Evolutionary conservation across 306 rosid species (phyloP).

Genomic region (Vicia villosa): DNA sequence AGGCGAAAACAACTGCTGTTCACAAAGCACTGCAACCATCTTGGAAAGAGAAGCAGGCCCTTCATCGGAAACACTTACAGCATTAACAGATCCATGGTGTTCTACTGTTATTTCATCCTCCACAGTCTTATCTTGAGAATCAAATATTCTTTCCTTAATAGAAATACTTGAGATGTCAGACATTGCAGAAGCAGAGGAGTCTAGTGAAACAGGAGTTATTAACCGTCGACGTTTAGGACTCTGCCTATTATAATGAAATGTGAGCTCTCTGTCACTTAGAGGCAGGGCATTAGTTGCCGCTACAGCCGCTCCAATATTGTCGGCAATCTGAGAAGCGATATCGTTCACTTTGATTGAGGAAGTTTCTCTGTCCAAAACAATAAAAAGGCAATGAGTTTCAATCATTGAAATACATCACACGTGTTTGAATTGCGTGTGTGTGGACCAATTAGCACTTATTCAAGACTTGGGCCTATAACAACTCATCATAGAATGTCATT

Average conservation of each 20-base stretch:
- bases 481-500: constrained; percentile 5
- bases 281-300: constrained; percentile 77
- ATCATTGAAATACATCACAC: constrained; percentile 26
- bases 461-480: constrained; percentile 1
- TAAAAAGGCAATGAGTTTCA: constrained; percentile 39
- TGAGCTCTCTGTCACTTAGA: constrained; percentile 57
- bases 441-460: constrained; percentile 23
- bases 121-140: constrained; percentile 43
- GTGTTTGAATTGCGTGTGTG: neutral
- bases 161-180: constrained; percentile 51
- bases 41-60: constrained; percentile 74
- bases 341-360: constrained; percentile 93
- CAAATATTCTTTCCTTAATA: constrained; percentile 44
- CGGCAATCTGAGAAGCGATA: constrained; percentile 87
- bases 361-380: constrained; percentile 72
- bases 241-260: constrained; percentile 81
- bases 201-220: constrained; percentile 50
- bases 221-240: constrained; percentile 84
- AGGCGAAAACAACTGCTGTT: constrained; percentile 82
- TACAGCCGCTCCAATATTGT: constrained; percentile 87
- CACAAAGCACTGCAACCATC: constrained; percentile 98
- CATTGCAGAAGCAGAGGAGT: constrained; percentile 41
- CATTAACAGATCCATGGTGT: constrained; percentile 33
- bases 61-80: constrained; percentile 58
- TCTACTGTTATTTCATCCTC: constrained; percentile 53